Base-by-base conservation (phyloP, 306 rosid species). In the Quercus dentata region DNA sequence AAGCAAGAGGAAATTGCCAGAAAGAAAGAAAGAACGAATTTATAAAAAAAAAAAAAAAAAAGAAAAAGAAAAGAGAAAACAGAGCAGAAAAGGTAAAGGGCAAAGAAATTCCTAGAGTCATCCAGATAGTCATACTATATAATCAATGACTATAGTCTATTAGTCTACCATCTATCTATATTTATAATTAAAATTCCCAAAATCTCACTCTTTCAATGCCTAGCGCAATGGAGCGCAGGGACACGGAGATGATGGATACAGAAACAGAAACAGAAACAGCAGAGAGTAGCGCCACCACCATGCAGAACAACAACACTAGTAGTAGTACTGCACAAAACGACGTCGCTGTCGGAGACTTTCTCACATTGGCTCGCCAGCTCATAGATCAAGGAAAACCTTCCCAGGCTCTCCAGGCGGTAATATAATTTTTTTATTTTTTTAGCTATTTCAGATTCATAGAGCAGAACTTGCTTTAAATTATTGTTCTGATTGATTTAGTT, bases 341-440 rank as follows among this genome's bases (percentile, higher is more conserved):
- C 83, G 80, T 8, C 83, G 82, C 54, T 49, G 17, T 83, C 12
- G 75, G 83, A 17, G 89, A 93, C 76, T 86, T 96, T 13, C 93
- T 96, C 83, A 62, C 91, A 85, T 88, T 93, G 87, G 97, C 98
- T 78, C 91, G 94, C 23, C 97, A 88, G 49, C 86, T 96, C 78
- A 89, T 93, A 82, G 81, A 75, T 80, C 89, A 96, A 84, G 98
- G 98, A 31, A 90, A 93, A 46, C 97, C 97, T 77, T 81, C 97
- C 15, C 97, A 91, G 85, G 98, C 99, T 31, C 97, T 96, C 74
- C 94, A 93, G 85, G 97, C 97, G 90, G 98, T 89, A 85, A 72
- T 13, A 27, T 6, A 28, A 30, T 13, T 19, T 46, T 9, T 28
- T 41, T n/a, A n/a, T 56, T 58, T 51, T 81, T 23, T 5, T 25